phyloP scores from a whole-genome alignment of 1,284 basidiomycete genomes.

The Cryptococcus depauperatus region DNA sequence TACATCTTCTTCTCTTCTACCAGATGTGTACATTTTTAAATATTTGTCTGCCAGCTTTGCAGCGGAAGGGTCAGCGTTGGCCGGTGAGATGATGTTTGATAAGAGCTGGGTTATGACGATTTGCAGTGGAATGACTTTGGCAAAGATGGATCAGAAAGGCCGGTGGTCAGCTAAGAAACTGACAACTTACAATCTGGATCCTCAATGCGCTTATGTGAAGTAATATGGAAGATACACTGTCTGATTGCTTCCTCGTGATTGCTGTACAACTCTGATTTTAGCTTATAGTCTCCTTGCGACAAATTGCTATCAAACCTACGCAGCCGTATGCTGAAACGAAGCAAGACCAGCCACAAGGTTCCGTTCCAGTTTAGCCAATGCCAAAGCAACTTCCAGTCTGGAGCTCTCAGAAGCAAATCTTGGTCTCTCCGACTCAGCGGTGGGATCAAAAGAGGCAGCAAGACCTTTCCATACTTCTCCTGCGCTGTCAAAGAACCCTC shows the following conservation, averaged over 20 bases:
- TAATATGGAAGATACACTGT: slow-evolving; percentile 31
- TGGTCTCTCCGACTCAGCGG: neutral
- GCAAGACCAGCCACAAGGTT: slow-evolving; percentile 36
- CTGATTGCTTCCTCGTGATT: slow-evolving; percentile 27
- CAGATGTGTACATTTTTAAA: slow-evolving; percentile 27
- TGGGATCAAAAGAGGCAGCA: slow-evolving; percentile 13
- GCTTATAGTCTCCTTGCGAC: too few species aligned
- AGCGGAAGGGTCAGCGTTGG: slow-evolving; percentile 9
- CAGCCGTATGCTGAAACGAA: slow-evolving; percentile 19
- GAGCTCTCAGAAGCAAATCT: slow-evolving; percentile 17
- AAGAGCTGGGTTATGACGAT: slow-evolving; percentile 33
- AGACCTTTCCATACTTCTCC: slow-evolving; percentile 14
- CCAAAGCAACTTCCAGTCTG: slow-evolving; percentile 19
- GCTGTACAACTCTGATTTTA: slow-evolving; percentile 2
- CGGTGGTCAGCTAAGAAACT: neutral
- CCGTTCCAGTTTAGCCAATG: slow-evolving; percentile 32
- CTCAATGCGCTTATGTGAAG: slow-evolving; percentile 36
- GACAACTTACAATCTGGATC: slow-evolving; percentile 26
- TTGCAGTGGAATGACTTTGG: slow-evolving; percentile 32
- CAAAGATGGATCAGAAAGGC: too few species aligned
- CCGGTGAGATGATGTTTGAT: slow-evolving; percentile 39
- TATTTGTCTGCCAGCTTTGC: slow-evolving; percentile 13
- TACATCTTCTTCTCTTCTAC: slow-evolving; percentile 47
- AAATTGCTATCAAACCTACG: slow-evolving; percentile 16
- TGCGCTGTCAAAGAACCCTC: slow-evolving; percentile 11